These are phyloP conservation scores for Cadophora sp. DNA, from an alignment of 2,329 filamentous ascomycete genomes.

Conservation along the genomic window DNA sequence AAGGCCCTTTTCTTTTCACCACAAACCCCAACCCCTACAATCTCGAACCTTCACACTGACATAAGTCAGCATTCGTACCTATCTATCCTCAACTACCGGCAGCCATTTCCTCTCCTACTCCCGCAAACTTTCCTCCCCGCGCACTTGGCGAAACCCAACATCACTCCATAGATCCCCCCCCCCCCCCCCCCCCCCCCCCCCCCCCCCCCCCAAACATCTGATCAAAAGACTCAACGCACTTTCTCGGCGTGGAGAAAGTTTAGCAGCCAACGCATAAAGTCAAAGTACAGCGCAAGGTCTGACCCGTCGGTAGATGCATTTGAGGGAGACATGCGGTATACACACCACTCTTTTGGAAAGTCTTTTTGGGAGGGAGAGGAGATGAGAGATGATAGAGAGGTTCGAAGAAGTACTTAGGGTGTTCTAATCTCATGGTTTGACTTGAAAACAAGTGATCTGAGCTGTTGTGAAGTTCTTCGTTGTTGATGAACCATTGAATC, in stretches of 20 bases:
- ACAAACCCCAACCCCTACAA: no score
- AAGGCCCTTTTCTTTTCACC: no score
- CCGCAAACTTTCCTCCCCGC: background rate
- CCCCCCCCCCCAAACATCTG: no score
- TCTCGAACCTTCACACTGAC: no score
- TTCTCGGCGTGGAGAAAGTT: background rate
- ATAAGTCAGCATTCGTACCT: no score
- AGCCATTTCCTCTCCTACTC: background rate
- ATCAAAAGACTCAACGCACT: background rate
- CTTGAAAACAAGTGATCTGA: no score
- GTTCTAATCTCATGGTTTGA: background rate
- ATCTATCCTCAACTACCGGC: background rate
- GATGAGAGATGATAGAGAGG: background rate
- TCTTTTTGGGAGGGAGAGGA: background rate
- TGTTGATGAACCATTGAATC: no score
- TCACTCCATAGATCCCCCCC: background rate
- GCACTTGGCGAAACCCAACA: background rate
- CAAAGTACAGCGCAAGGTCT: background rate
- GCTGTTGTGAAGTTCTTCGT: no score
- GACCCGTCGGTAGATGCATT: no score
- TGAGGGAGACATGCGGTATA: no score
- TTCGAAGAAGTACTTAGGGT: background rate
- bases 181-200: no score
- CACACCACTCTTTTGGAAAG: no score
- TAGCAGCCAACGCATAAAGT: background rate